These are phyloP conservation scores for Hypoxylon fuscum DNA, from an alignment of 495 filamentous ascomycete genomes.

Conservation along the genomic window DNA sequence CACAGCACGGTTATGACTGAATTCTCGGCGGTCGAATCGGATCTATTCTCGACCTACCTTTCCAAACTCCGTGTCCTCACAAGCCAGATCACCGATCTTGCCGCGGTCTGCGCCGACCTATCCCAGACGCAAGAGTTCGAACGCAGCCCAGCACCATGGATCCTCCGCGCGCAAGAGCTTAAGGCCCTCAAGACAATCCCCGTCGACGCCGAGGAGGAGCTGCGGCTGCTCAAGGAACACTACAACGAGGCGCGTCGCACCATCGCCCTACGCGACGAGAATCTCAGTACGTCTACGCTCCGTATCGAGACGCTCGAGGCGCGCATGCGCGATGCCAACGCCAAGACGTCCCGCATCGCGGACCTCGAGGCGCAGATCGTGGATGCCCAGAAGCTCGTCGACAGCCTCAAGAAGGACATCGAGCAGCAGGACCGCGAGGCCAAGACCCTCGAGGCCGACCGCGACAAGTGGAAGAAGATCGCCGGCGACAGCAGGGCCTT, in stretches of 20 bases:
- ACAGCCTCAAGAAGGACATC: slow-evolving; percentile 70
- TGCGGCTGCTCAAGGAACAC: slow-evolving; percentile 77
- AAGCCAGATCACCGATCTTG: slow-evolving; percentile 74
- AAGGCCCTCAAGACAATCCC: slow-evolving; percentile 79
- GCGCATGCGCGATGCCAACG: slow-evolving; percentile 78
- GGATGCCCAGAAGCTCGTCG: slow-evolving; percentile 62
- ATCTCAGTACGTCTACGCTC: slow-evolving; percentile 76
- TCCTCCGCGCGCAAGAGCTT: slow-evolving; percentile 79
- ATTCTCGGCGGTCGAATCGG: slow-evolving; percentile 63
- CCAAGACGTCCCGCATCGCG: slow-evolving; percentile 69
- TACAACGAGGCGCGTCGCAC: slow-evolving; percentile 69
- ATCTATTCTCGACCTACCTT: slow-evolving; percentile 73
- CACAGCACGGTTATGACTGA: slow-evolving; percentile 61
- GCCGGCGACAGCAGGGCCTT: slow-evolving; percentile 71
- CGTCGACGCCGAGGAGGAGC: slow-evolving; percentile 81
- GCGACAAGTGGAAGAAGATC: slow-evolving; percentile 78
- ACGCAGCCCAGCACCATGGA: slow-evolving; percentile 76
- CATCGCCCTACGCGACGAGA: slow-evolving; percentile 71
- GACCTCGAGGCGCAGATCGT: slow-evolving; percentile 70
- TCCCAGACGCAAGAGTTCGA: slow-evolving; percentile 88
- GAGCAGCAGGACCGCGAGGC: slow-evolving; percentile 66
- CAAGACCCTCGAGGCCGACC: slow-evolving; percentile 66
- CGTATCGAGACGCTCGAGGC: slow-evolving; percentile 93
- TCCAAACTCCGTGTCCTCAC: slow-evolving; percentile 72
- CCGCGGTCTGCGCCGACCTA: slow-evolving; percentile 75